Conservation (phyloP, 768 basidiomycete species). For the Gloeopeniophorella convolvens region DNA sequence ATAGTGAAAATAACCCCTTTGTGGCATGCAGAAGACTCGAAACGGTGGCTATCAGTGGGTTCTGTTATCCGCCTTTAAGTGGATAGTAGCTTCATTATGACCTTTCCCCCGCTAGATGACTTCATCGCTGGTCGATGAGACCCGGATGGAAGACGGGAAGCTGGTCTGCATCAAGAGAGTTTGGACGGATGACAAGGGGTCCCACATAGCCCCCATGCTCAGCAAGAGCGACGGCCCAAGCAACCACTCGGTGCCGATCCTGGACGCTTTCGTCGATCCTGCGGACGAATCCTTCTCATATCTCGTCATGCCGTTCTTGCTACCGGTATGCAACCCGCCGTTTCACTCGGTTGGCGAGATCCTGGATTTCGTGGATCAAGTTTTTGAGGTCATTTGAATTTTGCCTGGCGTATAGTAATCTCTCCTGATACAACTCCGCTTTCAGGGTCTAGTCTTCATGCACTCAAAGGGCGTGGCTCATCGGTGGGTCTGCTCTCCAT, state of each 20-base stretch:
- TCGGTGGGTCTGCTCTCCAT: conserved; percentile 2
- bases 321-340: neutral
- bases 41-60: too few relatives aligned
- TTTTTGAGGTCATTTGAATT: conserved; percentile 6
- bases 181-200: conserved; percentile 6
- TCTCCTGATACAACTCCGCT: neutral
- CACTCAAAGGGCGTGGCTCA: conserved; percentile 17
- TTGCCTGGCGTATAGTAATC: neutral
- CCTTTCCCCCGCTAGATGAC: too few relatives aligned
- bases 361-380: conserved; percentile 13
- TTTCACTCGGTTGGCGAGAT: conserved; percentile 4
- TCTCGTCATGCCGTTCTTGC: conserved; percentile 18
- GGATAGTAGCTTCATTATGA: too few relatives aligned
- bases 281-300: conserved; percentile 3
- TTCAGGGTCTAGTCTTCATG: conserved; percentile 18
- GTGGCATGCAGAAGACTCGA: too few relatives aligned
- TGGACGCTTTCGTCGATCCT: conserved; percentile 9
- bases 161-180: conserved; percentile 30
- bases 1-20: too few relatives aligned
- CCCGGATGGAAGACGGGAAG: conserved; percentile 23
- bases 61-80: too few relatives aligned
- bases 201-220: conserved; percentile 16
- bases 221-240: neutral
- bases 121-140: conserved; percentile 29
- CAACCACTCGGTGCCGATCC: conserved; percentile 16